phyloP scores from a whole-genome alignment of 2,329 filamentous ascomycete species.

The Claviceps africana region DNA sequence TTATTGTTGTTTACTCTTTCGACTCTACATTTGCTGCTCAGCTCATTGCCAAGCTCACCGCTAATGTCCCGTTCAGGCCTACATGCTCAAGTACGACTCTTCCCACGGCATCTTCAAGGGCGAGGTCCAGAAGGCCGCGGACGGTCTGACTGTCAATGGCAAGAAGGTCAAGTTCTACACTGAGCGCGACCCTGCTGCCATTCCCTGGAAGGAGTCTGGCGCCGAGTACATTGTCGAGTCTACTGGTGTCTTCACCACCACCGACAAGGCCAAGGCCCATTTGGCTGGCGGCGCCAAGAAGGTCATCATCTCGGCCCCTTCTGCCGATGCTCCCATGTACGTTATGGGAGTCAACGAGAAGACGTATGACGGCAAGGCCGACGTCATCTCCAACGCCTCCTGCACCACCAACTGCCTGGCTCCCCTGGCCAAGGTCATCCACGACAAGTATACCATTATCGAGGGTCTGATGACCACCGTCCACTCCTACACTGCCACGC shows the following conservation, averaged over 20 bases:
- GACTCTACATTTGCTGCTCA: not conserved
- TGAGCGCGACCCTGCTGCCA: constrained; percentile 77
- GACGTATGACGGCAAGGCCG: constrained; percentile 76
- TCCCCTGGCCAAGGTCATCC: constrained; percentile 96
- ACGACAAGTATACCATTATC: constrained; percentile 95
- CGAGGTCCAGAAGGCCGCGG: constrained; percentile 56
- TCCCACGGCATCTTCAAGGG: constrained; percentile 97
- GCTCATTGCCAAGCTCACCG: not conserved
- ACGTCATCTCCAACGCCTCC: constrained; percentile 97
- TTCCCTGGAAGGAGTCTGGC: constrained; percentile 79
- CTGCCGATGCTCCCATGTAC: constrained; percentile 97
- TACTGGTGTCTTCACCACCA: constrained; percentile 98
- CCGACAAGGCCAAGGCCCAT: constrained; percentile 85
- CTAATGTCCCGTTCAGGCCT: constrained; percentile 46
- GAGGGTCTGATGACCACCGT: constrained; percentile 99
- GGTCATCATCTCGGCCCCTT: constrained; percentile 86
- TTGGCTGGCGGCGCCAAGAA: constrained; percentile 97
- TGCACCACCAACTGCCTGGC: constrained; percentile 99
- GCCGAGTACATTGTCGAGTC: constrained; percentile 95
- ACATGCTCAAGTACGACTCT: constrained; percentile 99
- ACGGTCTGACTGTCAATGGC: constrained; percentile 77
- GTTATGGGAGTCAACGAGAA: constrained; percentile 99
- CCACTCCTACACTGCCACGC: constrained; percentile 99
- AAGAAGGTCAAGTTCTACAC: constrained; percentile 91
- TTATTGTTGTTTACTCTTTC: too few relatives aligned